Percentiles rank a stretch among this genome's conserved stretches.
Evolutionary conservation across 1,284 basidiomycete genomes (phyloP).

Genomic region (Pyrrhoderma noxium): DNA sequence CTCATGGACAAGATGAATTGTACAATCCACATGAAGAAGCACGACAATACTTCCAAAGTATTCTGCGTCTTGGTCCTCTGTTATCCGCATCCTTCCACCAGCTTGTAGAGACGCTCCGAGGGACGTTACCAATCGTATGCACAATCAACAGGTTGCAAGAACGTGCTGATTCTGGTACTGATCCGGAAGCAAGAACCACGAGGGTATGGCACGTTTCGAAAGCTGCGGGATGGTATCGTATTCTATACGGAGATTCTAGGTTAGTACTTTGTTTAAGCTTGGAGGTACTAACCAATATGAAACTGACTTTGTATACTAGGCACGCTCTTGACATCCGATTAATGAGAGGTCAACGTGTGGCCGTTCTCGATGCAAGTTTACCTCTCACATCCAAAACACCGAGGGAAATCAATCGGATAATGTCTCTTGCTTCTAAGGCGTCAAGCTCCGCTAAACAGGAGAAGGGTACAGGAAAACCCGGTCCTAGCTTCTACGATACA

Average conservation of each 20-base stretch:
- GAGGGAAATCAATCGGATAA: neutral
- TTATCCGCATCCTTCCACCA: slow-evolving; percentile 55
- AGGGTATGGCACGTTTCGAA: slow-evolving; percentile 63
- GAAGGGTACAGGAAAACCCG: too few species aligned
- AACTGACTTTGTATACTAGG: slow-evolving; percentile 28
- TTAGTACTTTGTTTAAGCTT: slow-evolving; percentile 24
- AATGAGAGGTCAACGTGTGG: slow-evolving; percentile 55
- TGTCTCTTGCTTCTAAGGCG: neutral
- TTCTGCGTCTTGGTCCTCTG: slow-evolving; percentile 50
- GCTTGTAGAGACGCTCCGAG: slow-evolving; percentile 58
- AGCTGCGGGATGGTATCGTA: slow-evolving; percentile 72
- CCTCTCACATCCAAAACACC: slow-evolving; percentile 8
- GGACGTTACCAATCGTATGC: slow-evolving; percentile 66
- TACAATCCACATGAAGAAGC: slow-evolving; percentile 69
- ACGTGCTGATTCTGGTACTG: slow-evolving; percentile 29
- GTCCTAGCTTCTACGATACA: too few species aligned
- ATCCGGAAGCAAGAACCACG: slow-evolving; percentile 9
- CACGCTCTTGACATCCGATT: slow-evolving; percentile 75
- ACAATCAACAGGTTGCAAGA: slow-evolving; percentile 57
- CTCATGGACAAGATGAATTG: slow-evolving; percentile 21
- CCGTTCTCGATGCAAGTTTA: slow-evolving; percentile 53
- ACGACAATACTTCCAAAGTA: slow-evolving; percentile 58
- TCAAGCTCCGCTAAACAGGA: neutral
- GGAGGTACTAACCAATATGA: slow-evolving; percentile 2
- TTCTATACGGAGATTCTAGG: slow-evolving; percentile 63